These are phyloP conservation scores for Thuja plicata DNA, from an alignment of 83 land plant genomes.

Conservation along the genomic window DNA sequence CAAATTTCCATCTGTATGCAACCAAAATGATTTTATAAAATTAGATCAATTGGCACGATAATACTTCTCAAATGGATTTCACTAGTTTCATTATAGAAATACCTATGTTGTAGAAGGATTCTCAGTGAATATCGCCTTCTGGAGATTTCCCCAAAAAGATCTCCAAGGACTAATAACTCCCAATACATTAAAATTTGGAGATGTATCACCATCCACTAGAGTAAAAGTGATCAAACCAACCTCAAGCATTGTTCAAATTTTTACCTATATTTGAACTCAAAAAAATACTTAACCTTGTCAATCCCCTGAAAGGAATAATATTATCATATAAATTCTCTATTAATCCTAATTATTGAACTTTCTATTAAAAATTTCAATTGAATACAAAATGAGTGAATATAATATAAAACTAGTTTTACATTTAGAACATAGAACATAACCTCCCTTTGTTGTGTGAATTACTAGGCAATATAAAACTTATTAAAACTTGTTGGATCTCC, in stretches of 20 bases:
- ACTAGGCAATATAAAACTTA: too few relatives aligned
- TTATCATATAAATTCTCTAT: not conserved
- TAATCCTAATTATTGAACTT: not conserved
- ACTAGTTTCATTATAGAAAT: not conserved
- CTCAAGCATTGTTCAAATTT: slow-evolving; percentile 44
- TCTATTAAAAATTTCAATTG: too few relatives aligned
- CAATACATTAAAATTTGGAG: slow-evolving; percentile 82
- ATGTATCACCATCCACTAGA: slow-evolving; percentile 93
- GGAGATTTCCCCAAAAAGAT: slow-evolving; percentile 94
- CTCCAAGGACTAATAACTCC: slow-evolving; percentile 93
- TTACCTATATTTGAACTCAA: not conserved
- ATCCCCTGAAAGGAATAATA: not conserved
- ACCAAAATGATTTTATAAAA: not conserved
- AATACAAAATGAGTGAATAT: too few relatives aligned
- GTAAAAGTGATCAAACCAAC: slow-evolving; percentile 91
- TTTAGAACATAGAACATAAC: too few relatives aligned
- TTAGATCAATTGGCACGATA: not conserved
- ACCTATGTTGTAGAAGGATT: slow-evolving; percentile 97
- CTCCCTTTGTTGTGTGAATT: too few relatives aligned
- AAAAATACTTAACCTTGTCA: not conserved
- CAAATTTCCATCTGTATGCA: slow-evolving; percentile 86
- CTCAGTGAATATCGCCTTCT: slow-evolving; percentile 91
- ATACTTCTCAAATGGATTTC: not conserved
- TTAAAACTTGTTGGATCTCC: too few relatives aligned
- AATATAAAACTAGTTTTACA: too few relatives aligned